phyloP scores from a whole-genome alignment of 2,329 filamentous ascomycete species.

The Fusarium pseudoanthophilum region DNA sequence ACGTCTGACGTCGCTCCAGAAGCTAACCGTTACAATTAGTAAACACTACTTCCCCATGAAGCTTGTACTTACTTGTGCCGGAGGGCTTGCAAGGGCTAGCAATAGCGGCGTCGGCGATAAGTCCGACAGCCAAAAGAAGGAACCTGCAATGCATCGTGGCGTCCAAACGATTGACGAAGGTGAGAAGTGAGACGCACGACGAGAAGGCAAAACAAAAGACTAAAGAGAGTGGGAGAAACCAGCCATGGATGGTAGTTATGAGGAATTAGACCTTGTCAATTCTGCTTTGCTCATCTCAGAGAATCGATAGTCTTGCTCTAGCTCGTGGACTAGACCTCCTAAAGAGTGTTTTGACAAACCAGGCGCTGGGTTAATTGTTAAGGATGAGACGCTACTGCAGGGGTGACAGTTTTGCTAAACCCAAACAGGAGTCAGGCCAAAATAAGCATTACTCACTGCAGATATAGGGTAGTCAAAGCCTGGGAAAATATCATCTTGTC shows the following conservation, averaged over 20 bases:
- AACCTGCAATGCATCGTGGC: neutral
- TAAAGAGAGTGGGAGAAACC: neutral
- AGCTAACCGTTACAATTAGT: neutral
- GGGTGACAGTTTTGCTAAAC: neutral
- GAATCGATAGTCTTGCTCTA: neutral
- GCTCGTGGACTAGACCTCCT: neutral
- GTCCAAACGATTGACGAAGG: neutral
- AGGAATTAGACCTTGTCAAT: accelerated
- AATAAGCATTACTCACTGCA: neutral
- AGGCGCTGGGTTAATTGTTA: neutral
- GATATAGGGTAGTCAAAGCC: neutral
- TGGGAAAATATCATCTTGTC: neutral
- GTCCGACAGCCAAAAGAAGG: neutral
- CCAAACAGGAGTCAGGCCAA: neutral
- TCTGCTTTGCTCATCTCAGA: neutral
- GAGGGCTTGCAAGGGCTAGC: neutral
- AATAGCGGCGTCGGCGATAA: neutral
- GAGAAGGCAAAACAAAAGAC: neutral
- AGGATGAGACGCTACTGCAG: neutral
- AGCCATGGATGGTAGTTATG: too few relatives aligned
- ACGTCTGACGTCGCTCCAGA: too few relatives aligned
- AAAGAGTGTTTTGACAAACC: neutral
- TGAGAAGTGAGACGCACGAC: accelerated
- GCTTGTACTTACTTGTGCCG: too few relatives aligned
- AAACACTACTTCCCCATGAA: too few relatives aligned